These are phyloP conservation scores for Lenzites betulinus DNA, from an alignment of 768 basidiomycete species.

Conservation along the genomic window DNA sequence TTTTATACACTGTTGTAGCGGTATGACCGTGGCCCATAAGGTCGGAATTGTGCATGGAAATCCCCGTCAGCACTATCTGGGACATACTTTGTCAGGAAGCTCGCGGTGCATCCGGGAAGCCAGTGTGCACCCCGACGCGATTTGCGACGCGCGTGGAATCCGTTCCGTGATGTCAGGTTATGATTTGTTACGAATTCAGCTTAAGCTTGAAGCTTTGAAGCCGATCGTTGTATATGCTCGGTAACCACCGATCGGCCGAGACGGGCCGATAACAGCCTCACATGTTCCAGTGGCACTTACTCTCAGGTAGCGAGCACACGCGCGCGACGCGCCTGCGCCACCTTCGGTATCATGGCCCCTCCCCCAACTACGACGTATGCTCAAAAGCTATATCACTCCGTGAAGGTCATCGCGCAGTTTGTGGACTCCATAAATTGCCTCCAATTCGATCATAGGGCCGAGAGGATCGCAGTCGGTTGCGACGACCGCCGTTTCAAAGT, in stretches of 20 bases:
- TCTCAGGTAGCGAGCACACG: not conserved
- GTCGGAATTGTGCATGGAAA: too few relatives aligned
- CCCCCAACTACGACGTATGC: not conserved
- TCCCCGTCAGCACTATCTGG: too few relatives aligned
- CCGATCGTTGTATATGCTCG: too few relatives aligned
- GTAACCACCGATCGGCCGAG: not conserved
- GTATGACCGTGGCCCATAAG: too few relatives aligned
- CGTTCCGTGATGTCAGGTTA: not conserved
- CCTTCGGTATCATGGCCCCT: not conserved
- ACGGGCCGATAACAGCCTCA: not conserved
- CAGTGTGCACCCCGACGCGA: too few relatives aligned
- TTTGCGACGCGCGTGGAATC: too few relatives aligned
- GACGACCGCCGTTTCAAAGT: not conserved
- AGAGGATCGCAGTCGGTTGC: not conserved
- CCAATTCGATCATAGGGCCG: not conserved
- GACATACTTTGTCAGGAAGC: too few relatives aligned
- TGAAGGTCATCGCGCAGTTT: not conserved
- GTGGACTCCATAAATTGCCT: not conserved
- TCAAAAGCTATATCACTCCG: not conserved
- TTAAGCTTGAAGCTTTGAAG: too few relatives aligned
- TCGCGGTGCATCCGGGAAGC: too few relatives aligned
- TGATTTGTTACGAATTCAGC: not conserved
- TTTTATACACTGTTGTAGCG: too few relatives aligned
- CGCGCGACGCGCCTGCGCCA: not conserved
- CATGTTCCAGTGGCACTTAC: not conserved